Evolutionary conservation across 1,139 yeast species (phyloP), one percentile per base, ranked within the genome.

Genomic region (Protomyces arabidopsidicola): DNA sequence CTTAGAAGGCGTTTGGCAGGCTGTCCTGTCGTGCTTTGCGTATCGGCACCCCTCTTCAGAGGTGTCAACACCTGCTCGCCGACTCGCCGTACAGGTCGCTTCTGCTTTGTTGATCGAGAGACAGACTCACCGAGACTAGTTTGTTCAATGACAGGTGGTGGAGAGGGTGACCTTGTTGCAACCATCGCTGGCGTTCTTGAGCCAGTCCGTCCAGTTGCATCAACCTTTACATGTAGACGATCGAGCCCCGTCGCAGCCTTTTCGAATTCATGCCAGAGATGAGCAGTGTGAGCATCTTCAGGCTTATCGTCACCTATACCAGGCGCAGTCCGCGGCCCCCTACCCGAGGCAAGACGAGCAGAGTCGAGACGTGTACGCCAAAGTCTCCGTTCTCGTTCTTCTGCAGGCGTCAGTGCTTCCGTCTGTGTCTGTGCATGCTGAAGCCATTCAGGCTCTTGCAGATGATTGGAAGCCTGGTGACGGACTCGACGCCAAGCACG

Each of bases 201-300:
- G 16, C 14, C 16, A 4, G 5, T 36, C 16, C 9, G 42, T 4
- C 16, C 42, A 14, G 42, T 36, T 14, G 42, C 42, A 12, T 12
- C 16, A 2, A 14, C 42, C 9, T 12, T n/a, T 9, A 36, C 42
- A 27, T 8, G 31, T 3, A 27, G 31, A 27, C 31, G 8, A 27
- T 27, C 31, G 31, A 27, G 31, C 8, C 31, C 31, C 9, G n/a
- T 58, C 27, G 52, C 53, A 10, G 62, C 62, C 34, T 52, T 55
- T n/a, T 58, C 62, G 18, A 52, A 51, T 12, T 55, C 62, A 8
- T 52, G 45, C 62, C 62, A 58, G 20, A 58, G 36, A n/a, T 20
- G 42, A 2, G 62, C 62, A 9, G 52, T 18, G 12, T 38, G 52
- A 8, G 62, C 34, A 31, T 58, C 62, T 18, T 42, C 48, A 16